Evolutionary conservation across 179 eudicot genomes (phyloP), one percentile per base, ranked within the genome.

Genomic region (Nepenthes alata): DNA sequence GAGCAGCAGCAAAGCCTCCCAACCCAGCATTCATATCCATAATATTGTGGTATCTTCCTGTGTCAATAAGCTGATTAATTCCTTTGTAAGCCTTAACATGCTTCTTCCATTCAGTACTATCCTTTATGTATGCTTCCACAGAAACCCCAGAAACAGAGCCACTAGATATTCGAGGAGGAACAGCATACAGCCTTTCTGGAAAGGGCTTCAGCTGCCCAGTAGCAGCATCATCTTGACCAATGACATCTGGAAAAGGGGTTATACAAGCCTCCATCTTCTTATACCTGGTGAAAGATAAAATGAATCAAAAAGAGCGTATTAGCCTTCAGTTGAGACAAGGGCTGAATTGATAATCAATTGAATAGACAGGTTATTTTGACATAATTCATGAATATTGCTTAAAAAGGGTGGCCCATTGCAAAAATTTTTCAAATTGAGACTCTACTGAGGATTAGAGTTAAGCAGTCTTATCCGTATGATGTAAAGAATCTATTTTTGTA

Each of bases 21-120:
- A 87, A 62, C 10, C 85, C 91, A 44, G 95, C 95, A 77, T 85
- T 87, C 95, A 87, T 88, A 66, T 88, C 96, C 89, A 88, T 83
- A 12, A 88, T 80, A 72, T 85, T 88, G 63, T 87, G 89, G 52
- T 83, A 88, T 68, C 96, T 83, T 61, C 96, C 91, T 16, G 95
- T 74, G 62, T 83, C 89, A 48, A 88, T 68, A 37, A 88, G 75
- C 70, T 83, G 83, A 63, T 74, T 85, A 38, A 85, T 74, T 67
- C 73, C 76, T 67, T 76, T 85, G 65, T 88, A 88, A 62, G 91
- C 85, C 71, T 78, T 83, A 6, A 88, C 89, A 65, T 78, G 91
- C 73, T 81, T 85, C 73, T 81, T 85, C 96, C 96, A 88, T 44
- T 53, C 14, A 37, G 62, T 78, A 63, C 74, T 88, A 61, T 88